phyloP scores from a whole-genome alignment of 164 flowering plant genomes.

The Nymphaea thermarum region DNA sequence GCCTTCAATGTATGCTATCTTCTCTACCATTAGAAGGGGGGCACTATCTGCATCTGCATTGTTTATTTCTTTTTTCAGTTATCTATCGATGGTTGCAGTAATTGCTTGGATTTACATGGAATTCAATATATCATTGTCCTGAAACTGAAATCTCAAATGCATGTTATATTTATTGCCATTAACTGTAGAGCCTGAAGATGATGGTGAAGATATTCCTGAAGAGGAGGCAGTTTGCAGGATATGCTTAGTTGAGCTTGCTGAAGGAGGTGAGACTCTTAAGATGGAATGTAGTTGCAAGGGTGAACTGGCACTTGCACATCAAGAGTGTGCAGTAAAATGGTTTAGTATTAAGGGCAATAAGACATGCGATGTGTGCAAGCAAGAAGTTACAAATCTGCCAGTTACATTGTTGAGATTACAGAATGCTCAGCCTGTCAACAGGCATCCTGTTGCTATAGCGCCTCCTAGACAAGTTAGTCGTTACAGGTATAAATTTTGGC shows the following conservation, averaged over 20 bases:
- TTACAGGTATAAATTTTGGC: conserved; percentile 28
- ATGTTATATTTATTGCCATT: not conserved
- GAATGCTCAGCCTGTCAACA: conserved; percentile 26
- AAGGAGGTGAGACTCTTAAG: conserved; percentile 72
- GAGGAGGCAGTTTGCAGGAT: conserved; percentile 87
- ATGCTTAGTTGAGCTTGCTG: conserved; percentile 65
- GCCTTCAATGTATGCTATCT: too few relatives aligned
- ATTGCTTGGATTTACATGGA: too few relatives aligned
- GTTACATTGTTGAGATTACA: conserved; percentile 54
- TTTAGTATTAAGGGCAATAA: conserved; percentile 80
- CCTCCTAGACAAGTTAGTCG: conserved; percentile 38
- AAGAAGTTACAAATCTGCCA: conserved; percentile 68
- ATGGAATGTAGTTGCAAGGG: conserved; percentile 88
- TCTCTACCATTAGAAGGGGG: too few relatives aligned
- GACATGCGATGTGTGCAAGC: conserved; percentile 71
- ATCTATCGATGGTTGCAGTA: too few relatives aligned
- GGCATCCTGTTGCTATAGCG: conserved; percentile 20
- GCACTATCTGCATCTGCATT: too few relatives aligned
- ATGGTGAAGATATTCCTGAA: conserved; percentile 69
- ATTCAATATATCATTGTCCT: too few relatives aligned
- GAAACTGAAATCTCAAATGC: too few relatives aligned
- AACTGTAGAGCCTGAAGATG: conserved; percentile 28
- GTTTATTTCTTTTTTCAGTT: too few relatives aligned
- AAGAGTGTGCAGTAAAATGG: conserved; percentile 84
- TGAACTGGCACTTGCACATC: conserved; percentile 83